A percentile compares a stretch with the other conserved stretches of the same genome.
Conservation (phyloP, 345 rosid species). For the sweet orange (Citrus sinensis) region DVS_A1.0 CM039164.1:25707001-25707500, state of each 20-base stretch:
- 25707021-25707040: not conserved
- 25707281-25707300: slow-evolving; percentile 3
- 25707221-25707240: not conserved
- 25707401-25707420: not conserved
- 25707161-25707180: not conserved
- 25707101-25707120: not conserved
- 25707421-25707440: not conserved
- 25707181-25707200: not conserved
- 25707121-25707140: not conserved
- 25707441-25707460: too few species aligned
- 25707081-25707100: not conserved
- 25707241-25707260: not conserved
- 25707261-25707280: slow-evolving; percentile 11
- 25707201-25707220: not conserved
- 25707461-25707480: too few species aligned
- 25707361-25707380: not conserved
- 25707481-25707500: too few species aligned
- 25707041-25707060: not conserved
- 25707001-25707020: not conserved
- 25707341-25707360: not conserved
- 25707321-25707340: not conserved
- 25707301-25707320: not conserved
- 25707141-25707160: not conserved
- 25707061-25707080: not conserved
- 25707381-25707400: not conserved